A percentile compares a stretch with the other conserved stretches of the same genome.
These are phyloP conservation scores for Cocos nucifera DNA, from an alignment of 176 grass and related monocot species.

Conservation along the genomic window DNA sequence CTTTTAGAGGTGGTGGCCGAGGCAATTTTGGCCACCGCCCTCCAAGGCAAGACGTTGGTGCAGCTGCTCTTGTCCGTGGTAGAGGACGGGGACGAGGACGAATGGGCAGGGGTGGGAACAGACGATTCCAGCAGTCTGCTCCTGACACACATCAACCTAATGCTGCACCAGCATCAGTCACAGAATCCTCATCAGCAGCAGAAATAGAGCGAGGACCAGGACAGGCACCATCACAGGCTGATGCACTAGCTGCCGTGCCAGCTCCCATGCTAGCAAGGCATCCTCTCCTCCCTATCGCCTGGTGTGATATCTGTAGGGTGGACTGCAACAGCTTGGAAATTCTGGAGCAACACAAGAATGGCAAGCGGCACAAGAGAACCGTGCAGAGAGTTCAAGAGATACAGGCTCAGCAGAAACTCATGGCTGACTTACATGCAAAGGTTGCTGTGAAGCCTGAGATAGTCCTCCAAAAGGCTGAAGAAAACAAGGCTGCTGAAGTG, in stretches of 20 bases:
- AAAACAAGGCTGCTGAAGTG: slow-evolving; percentile 7
- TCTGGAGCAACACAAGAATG: slow-evolving; percentile 47
- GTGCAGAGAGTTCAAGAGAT: slow-evolving; percentile 50
- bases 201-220: not conserved
- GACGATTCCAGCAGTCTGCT: not conserved
- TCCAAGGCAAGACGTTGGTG: slow-evolving; percentile 13
- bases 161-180: not conserved
- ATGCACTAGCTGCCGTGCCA: not conserved
- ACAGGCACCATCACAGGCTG: slow-evolving; percentile 1
- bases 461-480: slow-evolving; percentile 5
- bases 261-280: not conserved
- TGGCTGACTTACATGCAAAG: slow-evolving; percentile 21
- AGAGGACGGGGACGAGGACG: slow-evolving; percentile 24
- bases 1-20: slow-evolving; percentile 25
- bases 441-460: slow-evolving; percentile 8
- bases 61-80: slow-evolving; percentile 5
- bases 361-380: slow-evolving; percentile 51
- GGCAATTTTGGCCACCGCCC: slow-evolving; percentile 13
- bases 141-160: not conserved
- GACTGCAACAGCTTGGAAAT: slow-evolving; percentile 52
- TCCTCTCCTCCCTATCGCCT: slow-evolving; percentile 27
- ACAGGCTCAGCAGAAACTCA: slow-evolving; percentile 31
- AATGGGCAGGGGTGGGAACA: slow-evolving; percentile 1
- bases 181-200: not conserved
- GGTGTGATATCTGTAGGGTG: slow-evolving; percentile 63